These are phyloP conservation scores for Sphaerobolus stellatus DNA, from an alignment of 1,284 basidiomycete species.

Conservation along the genomic window DNA sequence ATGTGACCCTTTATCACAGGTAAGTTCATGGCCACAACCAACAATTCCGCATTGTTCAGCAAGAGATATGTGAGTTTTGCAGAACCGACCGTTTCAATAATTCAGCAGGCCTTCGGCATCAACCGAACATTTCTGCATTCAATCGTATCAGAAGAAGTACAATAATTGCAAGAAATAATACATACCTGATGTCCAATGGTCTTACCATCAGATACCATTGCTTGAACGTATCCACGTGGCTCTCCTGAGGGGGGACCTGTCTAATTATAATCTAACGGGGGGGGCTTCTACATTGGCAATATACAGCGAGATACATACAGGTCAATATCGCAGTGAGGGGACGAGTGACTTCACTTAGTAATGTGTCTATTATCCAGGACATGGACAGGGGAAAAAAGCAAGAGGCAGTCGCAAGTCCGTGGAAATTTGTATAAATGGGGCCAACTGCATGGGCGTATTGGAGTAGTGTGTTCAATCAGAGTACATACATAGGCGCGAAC, in stretches of 20 bases:
- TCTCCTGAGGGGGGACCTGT: constrained; percentile 6
- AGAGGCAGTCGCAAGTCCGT: no score
- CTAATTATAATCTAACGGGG: no score
- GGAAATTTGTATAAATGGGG: no score
- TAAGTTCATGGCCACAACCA: background rate
- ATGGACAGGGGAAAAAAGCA: no score
- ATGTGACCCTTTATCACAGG: background rate
- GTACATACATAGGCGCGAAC: no score
- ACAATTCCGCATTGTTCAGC: constrained; percentile 18
- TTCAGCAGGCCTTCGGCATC: constrained; percentile 13
- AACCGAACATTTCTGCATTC: constrained; percentile 19
- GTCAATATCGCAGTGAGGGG: no score
- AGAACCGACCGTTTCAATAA: constrained; percentile 23
- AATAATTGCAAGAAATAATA: background rate
- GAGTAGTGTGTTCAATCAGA: no score
- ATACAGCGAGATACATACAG: no score
- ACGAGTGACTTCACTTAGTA: no score
- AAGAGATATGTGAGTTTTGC: constrained; percentile 10
- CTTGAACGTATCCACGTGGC: constrained; percentile 16
- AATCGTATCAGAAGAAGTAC: background rate
- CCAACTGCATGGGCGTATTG: no score
- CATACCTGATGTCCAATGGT: constrained; percentile 20
- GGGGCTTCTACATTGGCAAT: no score
- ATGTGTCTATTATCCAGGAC: no score
- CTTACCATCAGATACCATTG: constrained; percentile 26